phyloP scores from a whole-genome alignment of 495 filamentous ascomycete genomes.

The Penicillium robsamsonii region DNA sequence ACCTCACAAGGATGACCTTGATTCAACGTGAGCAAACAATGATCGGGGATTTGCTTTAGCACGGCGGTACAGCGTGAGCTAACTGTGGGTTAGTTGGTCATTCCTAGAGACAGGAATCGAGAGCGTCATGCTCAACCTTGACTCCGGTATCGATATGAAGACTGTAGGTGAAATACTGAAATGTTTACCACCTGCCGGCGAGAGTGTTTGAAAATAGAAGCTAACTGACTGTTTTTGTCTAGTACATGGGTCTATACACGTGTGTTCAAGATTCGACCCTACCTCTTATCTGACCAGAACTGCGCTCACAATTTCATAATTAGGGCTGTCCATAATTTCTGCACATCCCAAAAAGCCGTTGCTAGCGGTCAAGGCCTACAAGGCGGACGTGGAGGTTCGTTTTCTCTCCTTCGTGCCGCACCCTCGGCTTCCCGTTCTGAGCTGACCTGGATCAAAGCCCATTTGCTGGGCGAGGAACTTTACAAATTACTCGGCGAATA shows the following conservation, averaged over 20 bases:
- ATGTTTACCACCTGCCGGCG: not conserved
- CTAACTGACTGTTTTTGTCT: constrained; percentile 19
- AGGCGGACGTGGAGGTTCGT: constrained; percentile 77
- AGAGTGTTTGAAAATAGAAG: not conserved
- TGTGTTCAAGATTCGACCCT: constrained; percentile 41
- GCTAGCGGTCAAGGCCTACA: constrained; percentile 48
- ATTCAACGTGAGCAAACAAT: constrained; percentile 65
- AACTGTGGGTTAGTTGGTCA: constrained; percentile 62
- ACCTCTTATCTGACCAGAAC: constrained; percentile 7
- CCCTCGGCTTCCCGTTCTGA: not conserved
- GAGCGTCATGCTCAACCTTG: constrained; percentile 87
- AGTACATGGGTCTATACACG: constrained; percentile 99
- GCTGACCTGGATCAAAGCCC: constrained; percentile 52
- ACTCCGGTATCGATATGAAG: constrained; percentile 88
- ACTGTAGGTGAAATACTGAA: constrained; percentile 56
- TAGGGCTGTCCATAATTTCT: constrained; percentile 97
- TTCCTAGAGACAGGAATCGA: constrained; percentile 86
- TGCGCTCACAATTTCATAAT: constrained; percentile 23
- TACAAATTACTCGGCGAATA: constrained; percentile 88
- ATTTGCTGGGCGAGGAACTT: constrained; percentile 92
- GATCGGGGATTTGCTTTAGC: not conserved
- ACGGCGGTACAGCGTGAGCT: constrained; percentile 2
- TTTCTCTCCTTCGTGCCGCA: not conserved
- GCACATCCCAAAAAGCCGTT: constrained; percentile 93
- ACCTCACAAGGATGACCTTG: constrained; percentile 79